A percentile compares a stretch with the other conserved stretches of the same genome.
phyloP scores from a whole-genome alignment of 257 asterid genomes.

The Solanum stenotomum region DNA sequence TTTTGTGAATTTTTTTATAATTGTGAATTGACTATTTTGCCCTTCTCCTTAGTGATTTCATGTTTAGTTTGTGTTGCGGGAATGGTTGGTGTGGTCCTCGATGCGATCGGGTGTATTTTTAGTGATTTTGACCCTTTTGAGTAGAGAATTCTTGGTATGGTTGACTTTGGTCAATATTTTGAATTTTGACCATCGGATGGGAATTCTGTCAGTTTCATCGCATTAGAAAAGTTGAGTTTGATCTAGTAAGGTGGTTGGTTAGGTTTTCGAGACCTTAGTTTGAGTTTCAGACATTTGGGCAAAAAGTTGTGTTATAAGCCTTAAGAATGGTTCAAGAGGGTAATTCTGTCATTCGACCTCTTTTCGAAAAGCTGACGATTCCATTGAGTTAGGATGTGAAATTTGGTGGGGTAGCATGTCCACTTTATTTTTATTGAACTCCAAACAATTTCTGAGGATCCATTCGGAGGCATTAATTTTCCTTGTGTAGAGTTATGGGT shows the following conservation, averaged over 20 bases:
- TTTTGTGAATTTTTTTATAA: not conserved
- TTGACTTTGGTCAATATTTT: too few relatives aligned
- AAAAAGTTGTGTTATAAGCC: not conserved
- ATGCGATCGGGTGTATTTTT: not conserved
- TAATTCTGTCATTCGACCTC: not conserved
- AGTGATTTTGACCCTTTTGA: not conserved
- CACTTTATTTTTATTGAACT: not conserved
- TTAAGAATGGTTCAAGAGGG: not conserved
- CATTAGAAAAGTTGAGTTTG: not conserved
- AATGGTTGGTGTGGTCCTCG: not conserved
- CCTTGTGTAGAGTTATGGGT: not conserved
- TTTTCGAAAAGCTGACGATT: too few relatives aligned
- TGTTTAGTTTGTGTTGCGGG: not conserved
- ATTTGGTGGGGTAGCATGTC: not conserved
- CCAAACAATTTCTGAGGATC: not conserved
- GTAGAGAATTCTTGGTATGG: too few relatives aligned
- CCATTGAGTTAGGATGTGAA: too few relatives aligned
- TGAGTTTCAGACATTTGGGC: not conserved
- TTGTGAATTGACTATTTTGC: not conserved
- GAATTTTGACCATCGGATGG: too few relatives aligned
- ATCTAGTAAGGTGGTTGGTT: not conserved
- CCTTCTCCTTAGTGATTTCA: not conserved
- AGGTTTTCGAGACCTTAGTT: not conserved
- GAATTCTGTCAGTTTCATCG: too few relatives aligned
- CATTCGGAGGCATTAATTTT: not conserved